These are phyloP conservation scores for Peniophora sp. DNA, from an alignment of 1,284 basidiomycete genomes.

Conservation along the genomic window DNA sequence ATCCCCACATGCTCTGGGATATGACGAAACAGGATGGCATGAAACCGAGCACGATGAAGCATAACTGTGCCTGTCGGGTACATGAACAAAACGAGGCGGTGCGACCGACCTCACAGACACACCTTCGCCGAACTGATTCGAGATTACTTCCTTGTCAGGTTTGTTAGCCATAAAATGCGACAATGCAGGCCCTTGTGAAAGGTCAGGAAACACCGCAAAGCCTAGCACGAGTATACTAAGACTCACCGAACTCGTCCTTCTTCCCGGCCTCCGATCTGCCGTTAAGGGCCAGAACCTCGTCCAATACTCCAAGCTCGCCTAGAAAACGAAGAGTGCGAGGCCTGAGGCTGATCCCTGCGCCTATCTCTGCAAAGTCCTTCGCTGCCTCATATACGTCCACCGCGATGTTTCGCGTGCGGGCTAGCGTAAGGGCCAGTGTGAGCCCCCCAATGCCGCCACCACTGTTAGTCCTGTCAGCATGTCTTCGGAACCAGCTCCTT, in stretches of 20 bases:
- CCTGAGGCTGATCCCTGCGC: constrained; percentile 43
- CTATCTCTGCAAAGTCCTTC: constrained; percentile 38
- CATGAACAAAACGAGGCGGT: neutral
- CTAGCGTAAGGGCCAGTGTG: constrained; percentile 34
- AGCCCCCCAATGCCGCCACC: constrained; percentile 45
- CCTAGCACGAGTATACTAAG: neutral
- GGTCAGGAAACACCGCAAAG: neutral
- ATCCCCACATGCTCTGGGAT: constrained; percentile 28
- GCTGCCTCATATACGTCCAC: constrained; percentile 41
- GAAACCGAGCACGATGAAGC: constrained; percentile 41
- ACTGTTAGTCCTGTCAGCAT: too few relatives aligned
- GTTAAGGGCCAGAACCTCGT: constrained; percentile 31
- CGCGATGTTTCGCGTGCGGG: constrained; percentile 29
- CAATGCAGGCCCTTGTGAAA: too few relatives aligned
- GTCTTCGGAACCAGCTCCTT: neutral
- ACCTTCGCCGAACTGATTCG: neutral
- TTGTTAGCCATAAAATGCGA: too few relatives aligned
- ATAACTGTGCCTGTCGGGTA: constrained; percentile 26
- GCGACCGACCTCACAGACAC: neutral
- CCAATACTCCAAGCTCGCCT: constrained; percentile 28
- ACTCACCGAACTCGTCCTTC: neutral
- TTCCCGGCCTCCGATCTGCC: constrained; percentile 29
- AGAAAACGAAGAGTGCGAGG: constrained; percentile 34
- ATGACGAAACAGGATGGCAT: constrained; percentile 32
- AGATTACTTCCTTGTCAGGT: neutral